Conservation (phyloP, 2,329 filamentous ascomycete genomes). For the Cordyceps militaris region DNA sequence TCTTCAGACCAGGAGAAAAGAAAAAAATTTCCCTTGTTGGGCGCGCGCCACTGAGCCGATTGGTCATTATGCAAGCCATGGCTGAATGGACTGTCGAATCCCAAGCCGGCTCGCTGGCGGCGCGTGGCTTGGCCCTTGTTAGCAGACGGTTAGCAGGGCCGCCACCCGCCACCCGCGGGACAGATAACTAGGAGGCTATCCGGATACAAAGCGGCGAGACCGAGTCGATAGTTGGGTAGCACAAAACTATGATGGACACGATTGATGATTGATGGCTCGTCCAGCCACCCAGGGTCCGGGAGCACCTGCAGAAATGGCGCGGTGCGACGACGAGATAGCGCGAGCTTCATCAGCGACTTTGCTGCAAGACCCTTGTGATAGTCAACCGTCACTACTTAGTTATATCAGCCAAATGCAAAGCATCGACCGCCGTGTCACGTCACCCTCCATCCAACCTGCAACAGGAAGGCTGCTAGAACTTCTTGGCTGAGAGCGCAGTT, state of each 20-base stretch:
- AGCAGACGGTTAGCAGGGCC: not conserved
- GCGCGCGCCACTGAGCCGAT: not conserved
- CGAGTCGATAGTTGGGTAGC: not conserved
- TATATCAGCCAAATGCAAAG: not conserved
- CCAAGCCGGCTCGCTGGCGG: conserved; percentile 3
- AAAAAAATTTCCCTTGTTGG: conserved; percentile 5
- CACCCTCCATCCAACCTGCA: not conserved
- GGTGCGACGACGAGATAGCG: not conserved
- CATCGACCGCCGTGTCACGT: not conserved
- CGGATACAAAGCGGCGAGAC: not conserved
- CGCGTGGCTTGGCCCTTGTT: conserved; percentile 6
- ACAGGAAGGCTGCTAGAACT: not conserved
- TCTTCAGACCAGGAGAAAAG: too few relatives aligned
- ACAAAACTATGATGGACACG: not conserved
- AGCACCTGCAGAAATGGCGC: not conserved
- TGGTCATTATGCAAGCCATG: conserved; percentile 10
- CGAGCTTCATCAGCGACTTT: not conserved
- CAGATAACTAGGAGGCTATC: not conserved
- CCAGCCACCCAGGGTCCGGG: not conserved
- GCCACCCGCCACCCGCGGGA: not conserved
- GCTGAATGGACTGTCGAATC: not conserved
- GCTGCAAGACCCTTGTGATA: not conserved
- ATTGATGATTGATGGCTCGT: too few relatives aligned
- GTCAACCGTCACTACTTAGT: too few relatives aligned
- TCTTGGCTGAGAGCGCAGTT: not conserved